Evolutionary conservation across 2,329 filamentous ascomycete genomes (phyloP), one percentile per base, ranked within the genome.

Genomic region (Cytospora chrysosperma): DNA sequence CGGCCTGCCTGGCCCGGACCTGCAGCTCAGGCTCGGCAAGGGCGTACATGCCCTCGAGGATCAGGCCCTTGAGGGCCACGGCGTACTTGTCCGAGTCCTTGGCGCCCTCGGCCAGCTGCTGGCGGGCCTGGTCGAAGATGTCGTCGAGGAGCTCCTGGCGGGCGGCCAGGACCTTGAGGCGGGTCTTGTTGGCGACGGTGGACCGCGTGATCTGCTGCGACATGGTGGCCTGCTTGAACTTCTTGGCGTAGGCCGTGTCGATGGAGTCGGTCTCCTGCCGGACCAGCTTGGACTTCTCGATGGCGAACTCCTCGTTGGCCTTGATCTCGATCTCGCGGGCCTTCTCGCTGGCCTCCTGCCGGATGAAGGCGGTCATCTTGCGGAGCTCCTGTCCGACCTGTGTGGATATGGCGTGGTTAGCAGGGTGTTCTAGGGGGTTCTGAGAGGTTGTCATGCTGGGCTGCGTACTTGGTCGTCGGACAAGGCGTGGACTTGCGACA

Each of bases 351-450:
- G 95, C 95, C 82, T 99, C 95, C 82, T 98, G 95, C 79, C 93
- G 92, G 88, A 99, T 99, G 87, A 99, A 99, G 76, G 93, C 94
- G 65, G 95, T 98, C 95, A 99, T 99, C 87, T 99, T 99, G 85
- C 92, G 93, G 80, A 99, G 91, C 88, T 99, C 95, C 81, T 92
- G 89, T 81, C 91, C 89, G 85, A 99, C 95, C 93, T 98, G 77
- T 4, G 37, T 52, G 61, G 68, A 62, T 61, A 58, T 65, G 65
- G 28, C 60, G 56, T 63, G 37, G 56, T 65, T 55, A 63, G 63
- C 56, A 62, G 66, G 55, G 43, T 7, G n/a, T n/a, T n/a, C n/a
- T n/a, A 47, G 43, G n/a, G 66, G 66, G 65, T 51, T 54, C 7
- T 43, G 27, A 28, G 10, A 13, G 21, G n/a, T 8, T 15, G 24